Evolutionary conservation across 1,284 basidiomycete species (phyloP).

Genomic region (Papiliotrema laurentii): DNA sequence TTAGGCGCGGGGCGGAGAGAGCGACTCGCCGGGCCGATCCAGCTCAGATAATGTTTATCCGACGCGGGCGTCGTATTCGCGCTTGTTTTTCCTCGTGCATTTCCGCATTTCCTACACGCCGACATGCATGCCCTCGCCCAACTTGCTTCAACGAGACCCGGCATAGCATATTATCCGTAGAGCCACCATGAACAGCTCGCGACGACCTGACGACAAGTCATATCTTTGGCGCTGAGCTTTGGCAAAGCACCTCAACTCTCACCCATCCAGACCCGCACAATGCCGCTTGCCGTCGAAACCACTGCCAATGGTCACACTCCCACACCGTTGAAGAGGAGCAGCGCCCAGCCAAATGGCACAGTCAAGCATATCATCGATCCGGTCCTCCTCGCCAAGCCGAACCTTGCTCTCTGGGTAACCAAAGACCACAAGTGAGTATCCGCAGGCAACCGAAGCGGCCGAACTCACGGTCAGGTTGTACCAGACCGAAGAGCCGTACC

Average conservation of each 20-base stretch:
- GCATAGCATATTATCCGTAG: not conserved
- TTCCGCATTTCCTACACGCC: not conserved
- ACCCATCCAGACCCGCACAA: not conserved
- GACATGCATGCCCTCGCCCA: not conserved
- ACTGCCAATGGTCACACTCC: not conserved
- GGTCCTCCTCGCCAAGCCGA: constrained; percentile 16
- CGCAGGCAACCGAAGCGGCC: not conserved
- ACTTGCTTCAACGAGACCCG: not conserved
- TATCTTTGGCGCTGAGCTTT: not conserved
- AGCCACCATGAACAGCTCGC: not conserved
- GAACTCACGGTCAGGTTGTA: constrained; percentile 17
- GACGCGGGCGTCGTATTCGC: not conserved
- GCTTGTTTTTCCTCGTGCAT: not conserved
- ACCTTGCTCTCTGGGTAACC: constrained; percentile 32
- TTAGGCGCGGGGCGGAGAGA: not conserved
- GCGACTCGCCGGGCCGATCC: not conserved
- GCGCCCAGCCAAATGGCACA: not conserved
- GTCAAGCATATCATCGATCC: constrained; percentile 10
- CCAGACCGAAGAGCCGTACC: constrained; percentile 25
- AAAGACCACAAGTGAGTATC: constrained; percentile 24
- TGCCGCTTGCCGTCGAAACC: constrained; percentile 1
- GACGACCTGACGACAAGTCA: not conserved
- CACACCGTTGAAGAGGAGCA: not conserved
- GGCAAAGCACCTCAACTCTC: not conserved
- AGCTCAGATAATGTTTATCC: not conserved